phyloP scores from a whole-genome alignment of 352 stramenopile genomes.

The Blastocystis sp. region DNA sequence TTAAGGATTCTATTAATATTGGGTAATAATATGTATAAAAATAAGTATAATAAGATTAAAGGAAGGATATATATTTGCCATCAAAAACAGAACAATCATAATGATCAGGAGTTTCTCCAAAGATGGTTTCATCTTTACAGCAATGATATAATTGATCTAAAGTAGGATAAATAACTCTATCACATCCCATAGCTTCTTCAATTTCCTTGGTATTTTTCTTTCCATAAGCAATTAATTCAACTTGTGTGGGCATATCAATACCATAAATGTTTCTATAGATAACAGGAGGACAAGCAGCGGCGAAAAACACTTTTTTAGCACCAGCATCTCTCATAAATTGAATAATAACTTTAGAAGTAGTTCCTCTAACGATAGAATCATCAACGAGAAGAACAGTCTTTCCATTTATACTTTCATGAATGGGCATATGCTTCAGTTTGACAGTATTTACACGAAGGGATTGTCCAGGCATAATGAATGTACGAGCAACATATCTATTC shows the following conservation, averaged over 20 bases:
- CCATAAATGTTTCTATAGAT: slow-evolving; percentile 97
- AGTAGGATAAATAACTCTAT: too few species aligned
- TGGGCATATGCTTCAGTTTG: slow-evolving; percentile 91
- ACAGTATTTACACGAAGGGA: slow-evolving; percentile 77
- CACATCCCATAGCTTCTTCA: too few species aligned
- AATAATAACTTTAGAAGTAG: slow-evolving; percentile 87
- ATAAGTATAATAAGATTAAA: too few species aligned
- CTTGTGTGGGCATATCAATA: slow-evolving; percentile 91
- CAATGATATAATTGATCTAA: too few species aligned
- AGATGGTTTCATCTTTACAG: too few species aligned
- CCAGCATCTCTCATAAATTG: slow-evolving; percentile 70
- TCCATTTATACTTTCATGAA: slow-evolving; percentile 64
- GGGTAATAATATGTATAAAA: too few species aligned
- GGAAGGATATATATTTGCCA: too few species aligned
- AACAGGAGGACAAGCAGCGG: slow-evolving; percentile 79
- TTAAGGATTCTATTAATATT: too few species aligned
- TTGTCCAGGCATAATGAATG: slow-evolving; percentile 98
- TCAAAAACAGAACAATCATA: too few species aligned
- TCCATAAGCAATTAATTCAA: slow-evolving; percentile 88
- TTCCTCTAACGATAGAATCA: slow-evolving; percentile 94
- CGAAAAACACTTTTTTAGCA: slow-evolving; percentile 83
- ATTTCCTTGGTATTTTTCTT: too few species aligned
- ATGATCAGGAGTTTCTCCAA: too few species aligned
- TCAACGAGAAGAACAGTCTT: slow-evolving; percentile 93
- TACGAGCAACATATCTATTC: slow-evolving; percentile 78